Evolutionary conservation across 345 rosid genomes (phyloP), one percentile per base, ranked within the genome.

Genomic region (Gynandropsis gynandra): DNA sequence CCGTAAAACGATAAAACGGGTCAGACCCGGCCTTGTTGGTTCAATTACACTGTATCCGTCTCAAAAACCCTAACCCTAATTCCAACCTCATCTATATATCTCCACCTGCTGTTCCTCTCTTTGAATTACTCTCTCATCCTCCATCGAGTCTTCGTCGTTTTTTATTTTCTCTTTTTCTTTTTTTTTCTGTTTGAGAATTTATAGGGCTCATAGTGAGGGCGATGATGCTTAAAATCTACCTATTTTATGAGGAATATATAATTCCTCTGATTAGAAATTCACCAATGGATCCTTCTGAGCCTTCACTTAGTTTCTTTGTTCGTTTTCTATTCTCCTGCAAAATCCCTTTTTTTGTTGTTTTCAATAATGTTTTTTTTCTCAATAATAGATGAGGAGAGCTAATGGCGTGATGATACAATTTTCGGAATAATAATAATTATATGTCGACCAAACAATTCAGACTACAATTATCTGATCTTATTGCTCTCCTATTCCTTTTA

Each of bases 391-490:
- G 35, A 34, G 24, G 17, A 61, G 55, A 53, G 61, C 61, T 41
- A 16, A 27, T 59, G 61, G 10, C 21, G 33, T 66, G 70, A 66
- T 66, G 70, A 66, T 41, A 9, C 37, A 14, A 11, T 7, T 1
- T 45, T 59, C 77, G 64, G 85, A 76, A 66, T 57, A 50, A 54
- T 53, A 35, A 7, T 42, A 0, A 21, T 54, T 62, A 41, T 10
- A 21, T 80, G 92, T 74, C 76, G 92, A 80, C 76, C 42, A 66
- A 77, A 40, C n/a, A 63, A 50, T 5, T 62, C 92, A 83, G 92
- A 83, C 85, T 83, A 80, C 87, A 80, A 83, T 83, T 83, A 78
- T 83, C 92, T 83, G 92, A 83, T 74, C 76, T 57, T 18, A 14
- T 53, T 73, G 72, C 77, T 68, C 52, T 54, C 18, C 8, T 24